Evolutionary conservation across 345 rosid species (phyloP), one percentile per base, ranked within the genome.

Genomic region (Mercurialis annua): DNA sequence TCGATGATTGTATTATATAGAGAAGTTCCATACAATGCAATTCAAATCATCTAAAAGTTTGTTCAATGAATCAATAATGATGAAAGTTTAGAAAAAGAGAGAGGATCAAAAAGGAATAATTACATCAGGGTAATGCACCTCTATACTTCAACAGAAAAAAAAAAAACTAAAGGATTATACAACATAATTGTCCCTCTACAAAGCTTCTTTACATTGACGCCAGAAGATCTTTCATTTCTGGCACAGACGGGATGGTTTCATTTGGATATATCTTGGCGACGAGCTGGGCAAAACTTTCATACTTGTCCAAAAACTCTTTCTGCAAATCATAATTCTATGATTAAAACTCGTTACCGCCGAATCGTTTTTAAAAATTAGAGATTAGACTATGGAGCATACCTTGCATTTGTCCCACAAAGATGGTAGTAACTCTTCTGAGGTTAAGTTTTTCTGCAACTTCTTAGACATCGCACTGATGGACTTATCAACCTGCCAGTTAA

Each of bases 391-490:
- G 21, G 44, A 47, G n/a, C 16, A 17, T 80, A 91, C 98, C 98
- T 94, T 94, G 92, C 96, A 91, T 79, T 94, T 94, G 69, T 94
- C 99, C 99, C 99, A 94, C 61, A 91, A 73, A 42, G 98, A 94
- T 38, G 99, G 98, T 54, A 94, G 76, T 65, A 91, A 79, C 73
- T 94, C 98, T 59, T 94, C 98, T 0, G 99, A 94, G 43, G 93
- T 81, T 51, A 94, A 79, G 82, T 84, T 91, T 86, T 91, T 94
- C 84, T 94, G 99, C 87, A 94, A 76, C 81, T 84, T 94, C 77
- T 94, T 94, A 60, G 89, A 91, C 99, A 94, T 94, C 20, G 89
- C 84, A 50, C 82, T 78, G 33, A 94, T 83, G 43, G 97, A 89
- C 78, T 86, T 91, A 79, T 91, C 99, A 67, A 87, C 97, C 98